phyloP scores from a whole-genome alignment of 768 basidiomycete genomes.

The Kwoniella sp. region DNA sequence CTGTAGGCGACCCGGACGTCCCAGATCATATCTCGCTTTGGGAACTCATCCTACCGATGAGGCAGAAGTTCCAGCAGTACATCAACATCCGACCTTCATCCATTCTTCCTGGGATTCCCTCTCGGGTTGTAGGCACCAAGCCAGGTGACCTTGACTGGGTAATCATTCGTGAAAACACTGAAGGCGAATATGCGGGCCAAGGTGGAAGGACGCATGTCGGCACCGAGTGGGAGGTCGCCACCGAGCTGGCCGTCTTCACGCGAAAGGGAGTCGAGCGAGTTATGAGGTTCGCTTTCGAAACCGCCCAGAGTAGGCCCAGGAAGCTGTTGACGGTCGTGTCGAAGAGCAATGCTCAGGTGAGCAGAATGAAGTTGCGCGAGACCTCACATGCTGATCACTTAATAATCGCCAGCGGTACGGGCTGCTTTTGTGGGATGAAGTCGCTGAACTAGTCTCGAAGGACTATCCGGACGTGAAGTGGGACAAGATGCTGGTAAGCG shows the following conservation, averaged over 20 bases:
- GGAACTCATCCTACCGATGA: constrained; percentile 63
- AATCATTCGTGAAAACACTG: constrained; percentile 65
- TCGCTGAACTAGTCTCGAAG: constrained; percentile 60
- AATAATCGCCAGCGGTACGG: constrained; percentile 37
- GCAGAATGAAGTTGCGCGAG: background rate
- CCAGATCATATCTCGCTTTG: constrained; percentile 67
- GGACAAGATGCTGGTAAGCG: constrained; percentile 37
- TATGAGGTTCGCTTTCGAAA: constrained; percentile 63
- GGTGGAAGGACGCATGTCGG: constrained; percentile 55
- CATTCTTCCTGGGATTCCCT: constrained; percentile 61
- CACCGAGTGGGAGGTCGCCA: constrained; percentile 48
- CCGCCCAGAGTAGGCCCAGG: constrained; percentile 61
- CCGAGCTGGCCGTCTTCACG: constrained; percentile 61
- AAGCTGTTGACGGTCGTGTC: constrained; percentile 64
- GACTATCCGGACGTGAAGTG: constrained; percentile 61
- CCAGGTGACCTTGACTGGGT: constrained; percentile 61
- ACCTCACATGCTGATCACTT: background rate
- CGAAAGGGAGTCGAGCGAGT: constrained; percentile 61
- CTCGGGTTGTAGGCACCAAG: constrained; percentile 60
- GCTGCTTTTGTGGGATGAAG: constrained; percentile 53
- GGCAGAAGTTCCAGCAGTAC: constrained; percentile 62
- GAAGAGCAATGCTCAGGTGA: constrained; percentile 61
- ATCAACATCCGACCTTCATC: constrained; percentile 59
- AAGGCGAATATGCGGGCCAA: constrained; percentile 64
- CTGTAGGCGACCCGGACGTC: constrained; percentile 62